Evolutionary conservation across 1,139 yeast genomes (phyloP).

Genomic region (Arxiozyma slooffiae): DNA sequence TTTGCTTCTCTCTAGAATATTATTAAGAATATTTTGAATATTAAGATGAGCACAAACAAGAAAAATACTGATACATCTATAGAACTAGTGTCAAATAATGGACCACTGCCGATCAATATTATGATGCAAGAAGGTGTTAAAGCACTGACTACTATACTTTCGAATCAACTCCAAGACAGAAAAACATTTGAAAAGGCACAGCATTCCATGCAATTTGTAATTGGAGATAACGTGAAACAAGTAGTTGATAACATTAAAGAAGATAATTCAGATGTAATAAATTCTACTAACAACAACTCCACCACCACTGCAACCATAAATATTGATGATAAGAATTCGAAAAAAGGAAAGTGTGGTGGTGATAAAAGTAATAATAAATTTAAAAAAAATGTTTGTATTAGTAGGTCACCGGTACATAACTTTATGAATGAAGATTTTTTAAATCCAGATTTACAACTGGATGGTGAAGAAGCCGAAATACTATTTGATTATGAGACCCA

Average conservation of each 20-base stretch:
- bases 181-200: slow-evolving; percentile 15
- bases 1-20: not conserved
- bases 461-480: slow-evolving; percentile 24
- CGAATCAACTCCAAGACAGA: slow-evolving; percentile 24
- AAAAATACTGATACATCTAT: slow-evolving; percentile 16
- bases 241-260: not conserved
- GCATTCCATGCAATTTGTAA: slow-evolving; percentile 21
- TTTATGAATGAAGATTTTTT: slow-evolving; percentile 12
- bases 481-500: slow-evolving; percentile 27
- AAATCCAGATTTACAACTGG: slow-evolving; percentile 22
- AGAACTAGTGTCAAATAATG: slow-evolving; percentile 24
- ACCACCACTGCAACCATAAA: not conserved
- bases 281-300: not conserved
- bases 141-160: slow-evolving; percentile 24
- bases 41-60: not conserved
- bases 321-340: not conserved
- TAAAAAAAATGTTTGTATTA: not conserved
- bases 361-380: not conserved
- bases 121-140: slow-evolving; percentile 31
- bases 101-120: slow-evolving; percentile 25
- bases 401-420: slow-evolving; percentile 2
- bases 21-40: not conserved
- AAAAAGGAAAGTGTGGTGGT: not conserved
- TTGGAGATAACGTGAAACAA: slow-evolving; percentile 14
- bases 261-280: not conserved